phyloP scores from a whole-genome alignment of 495 filamentous ascomycete genomes.

The Aspergillus diversus region DNA sequence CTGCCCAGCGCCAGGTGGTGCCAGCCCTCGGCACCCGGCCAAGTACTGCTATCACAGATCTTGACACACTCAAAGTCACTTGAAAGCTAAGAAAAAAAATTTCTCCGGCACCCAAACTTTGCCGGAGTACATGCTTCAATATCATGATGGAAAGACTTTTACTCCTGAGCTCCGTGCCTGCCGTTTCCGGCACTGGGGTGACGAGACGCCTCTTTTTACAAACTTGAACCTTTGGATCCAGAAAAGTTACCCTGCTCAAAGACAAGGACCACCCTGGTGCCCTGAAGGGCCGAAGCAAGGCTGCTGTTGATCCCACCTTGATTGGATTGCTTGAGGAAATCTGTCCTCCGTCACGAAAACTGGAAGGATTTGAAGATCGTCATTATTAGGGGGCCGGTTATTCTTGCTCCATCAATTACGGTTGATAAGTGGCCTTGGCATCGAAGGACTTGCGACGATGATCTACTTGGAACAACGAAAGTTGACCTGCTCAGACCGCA shows the following conservation, averaged over 20 bases:
- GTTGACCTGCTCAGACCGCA: neutral
- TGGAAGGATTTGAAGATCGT: slow-evolving; percentile 18
- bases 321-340: neutral
- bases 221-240: neutral
- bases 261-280: neutral
- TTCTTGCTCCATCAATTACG: neutral
- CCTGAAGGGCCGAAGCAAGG: neutral
- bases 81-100: too few relatives aligned
- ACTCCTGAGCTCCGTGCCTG: too few relatives aligned
- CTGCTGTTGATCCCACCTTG: neutral
- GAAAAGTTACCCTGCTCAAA: neutral
- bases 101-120: too few relatives aligned
- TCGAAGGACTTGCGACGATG: neutral
- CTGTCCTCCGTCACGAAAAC: neutral
- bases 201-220: neutral
- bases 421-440: slow-evolving; percentile 24
- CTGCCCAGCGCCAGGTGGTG: too few relatives aligned
- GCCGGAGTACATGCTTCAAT: too few relatives aligned
- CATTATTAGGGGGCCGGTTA: slow-evolving; percentile 9
- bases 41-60: too few relatives aligned
- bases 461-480: slow-evolving; percentile 2
- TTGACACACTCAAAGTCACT: too few relatives aligned
- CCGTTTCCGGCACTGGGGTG: too few relatives aligned
- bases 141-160: too few relatives aligned
- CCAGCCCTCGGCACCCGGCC: too few relatives aligned